A percentile compares a stretch with the other conserved stretches of the same genome.
These are phyloP conservation scores for Collariella sp. DNA, from an alignment of 495 filamentous ascomycete species.

Conservation along the genomic window DNA sequence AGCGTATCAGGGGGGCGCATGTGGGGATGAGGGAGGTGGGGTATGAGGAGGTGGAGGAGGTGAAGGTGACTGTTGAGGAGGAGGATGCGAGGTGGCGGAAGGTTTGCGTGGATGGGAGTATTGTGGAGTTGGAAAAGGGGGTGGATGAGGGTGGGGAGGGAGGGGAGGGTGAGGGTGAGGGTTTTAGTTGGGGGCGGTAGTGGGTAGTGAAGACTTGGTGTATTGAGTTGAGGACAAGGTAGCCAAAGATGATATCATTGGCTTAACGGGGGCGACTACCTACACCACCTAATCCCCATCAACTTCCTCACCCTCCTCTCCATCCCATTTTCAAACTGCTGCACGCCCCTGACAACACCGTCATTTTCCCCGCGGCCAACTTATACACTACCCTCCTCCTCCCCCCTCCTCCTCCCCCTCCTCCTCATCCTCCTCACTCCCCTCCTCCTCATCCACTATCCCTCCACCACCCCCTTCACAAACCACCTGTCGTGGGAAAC, in stretches of 20 bases:
- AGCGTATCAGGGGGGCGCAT: constrained; percentile 71
- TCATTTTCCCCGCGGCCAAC: constrained; percentile 49
- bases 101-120: constrained; percentile 83
- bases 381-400: constrained; percentile 52
- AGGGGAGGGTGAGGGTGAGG: constrained; percentile 22
- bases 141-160: constrained; percentile 52
- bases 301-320: constrained; percentile 50
- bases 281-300: constrained; percentile 11
- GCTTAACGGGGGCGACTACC: background rate
- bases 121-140: constrained; percentile 64
- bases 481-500: constrained; percentile 76
- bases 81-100: constrained; percentile 62
- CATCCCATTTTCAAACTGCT: constrained; percentile 55
- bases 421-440: constrained; percentile 39
- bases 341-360: constrained; percentile 50
- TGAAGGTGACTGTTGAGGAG: constrained; percentile 60
- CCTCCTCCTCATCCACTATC: constrained; percentile 43
- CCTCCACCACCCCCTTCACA: constrained; percentile 58
- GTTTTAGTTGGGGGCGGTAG: constrained; percentile 23
- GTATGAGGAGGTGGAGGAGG: constrained; percentile 55
- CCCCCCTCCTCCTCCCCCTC: constrained; percentile 30
- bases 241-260: background rate
- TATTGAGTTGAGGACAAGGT: background rate
- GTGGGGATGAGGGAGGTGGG: constrained; percentile 45
- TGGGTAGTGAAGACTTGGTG: too few relatives aligned